Evolutionary conservation across 1,284 basidiomycete species (phyloP).

Genomic region (Trichosporon asahii): DNA sequence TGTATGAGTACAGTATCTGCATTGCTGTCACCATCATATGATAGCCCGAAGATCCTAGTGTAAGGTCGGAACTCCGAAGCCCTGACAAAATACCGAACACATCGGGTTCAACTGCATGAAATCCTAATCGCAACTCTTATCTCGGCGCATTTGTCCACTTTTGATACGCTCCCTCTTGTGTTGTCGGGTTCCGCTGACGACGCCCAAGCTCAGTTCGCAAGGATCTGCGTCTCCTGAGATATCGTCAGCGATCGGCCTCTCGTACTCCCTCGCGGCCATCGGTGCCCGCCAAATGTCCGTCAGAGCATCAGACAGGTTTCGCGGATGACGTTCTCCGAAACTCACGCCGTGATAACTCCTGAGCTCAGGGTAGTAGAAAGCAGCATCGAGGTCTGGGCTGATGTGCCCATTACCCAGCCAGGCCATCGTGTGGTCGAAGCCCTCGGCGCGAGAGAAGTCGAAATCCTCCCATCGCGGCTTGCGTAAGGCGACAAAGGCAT

Average conservation of each 20-base stretch:
- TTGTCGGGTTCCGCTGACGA: background rate
- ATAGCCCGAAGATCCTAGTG: no score
- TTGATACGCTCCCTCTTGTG: no score
- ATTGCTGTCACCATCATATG: no score
- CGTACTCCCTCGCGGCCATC: background rate
- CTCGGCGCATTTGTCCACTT: background rate
- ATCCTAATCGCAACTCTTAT: background rate
- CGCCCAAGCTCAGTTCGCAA: background rate
- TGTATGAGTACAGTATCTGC: background rate
- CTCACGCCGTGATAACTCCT: conserved; percentile 5
- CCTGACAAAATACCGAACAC: no score
- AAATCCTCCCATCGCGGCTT: conserved; percentile 46
- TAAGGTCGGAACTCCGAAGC: no score
- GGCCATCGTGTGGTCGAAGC: conserved; percentile 16
- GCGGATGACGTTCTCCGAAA: background rate
- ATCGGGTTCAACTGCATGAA: no score
- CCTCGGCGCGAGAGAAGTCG: conserved; percentile 20
- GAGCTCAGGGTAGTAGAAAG: conserved; percentile 17
- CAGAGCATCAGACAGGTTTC: background rate
- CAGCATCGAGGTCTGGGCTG: conserved; percentile 9
- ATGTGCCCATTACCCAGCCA: conserved; percentile 24
- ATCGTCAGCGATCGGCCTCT: background rate
- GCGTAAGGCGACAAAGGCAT: conserved; percentile 28
- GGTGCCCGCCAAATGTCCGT: no score
- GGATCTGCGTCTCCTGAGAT: background rate